These are phyloP conservation scores for Rhododendron molle DNA, from an alignment of 148 eudicot species.

Conservation along the genomic window DNA sequence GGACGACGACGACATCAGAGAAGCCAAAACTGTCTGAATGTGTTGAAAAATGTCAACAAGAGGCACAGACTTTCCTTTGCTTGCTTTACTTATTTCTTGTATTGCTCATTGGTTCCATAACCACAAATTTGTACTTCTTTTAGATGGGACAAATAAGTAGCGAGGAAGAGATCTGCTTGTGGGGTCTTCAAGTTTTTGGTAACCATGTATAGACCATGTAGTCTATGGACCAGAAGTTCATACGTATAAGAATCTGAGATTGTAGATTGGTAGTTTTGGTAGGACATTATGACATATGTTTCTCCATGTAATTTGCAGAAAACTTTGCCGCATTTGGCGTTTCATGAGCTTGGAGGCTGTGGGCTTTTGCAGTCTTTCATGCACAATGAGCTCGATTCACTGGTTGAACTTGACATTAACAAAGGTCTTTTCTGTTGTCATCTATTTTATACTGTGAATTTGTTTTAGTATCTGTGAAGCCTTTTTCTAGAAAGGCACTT, in stretches of 20 bases:
- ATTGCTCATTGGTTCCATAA: background rate
- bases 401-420: conserved; percentile 41
- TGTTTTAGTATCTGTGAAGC: background rate
- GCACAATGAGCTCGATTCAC: conserved; percentile 35
- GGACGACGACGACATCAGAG: too few relatives aligned
- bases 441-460: background rate
- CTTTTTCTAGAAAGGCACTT: too few relatives aligned
- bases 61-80: too few relatives aligned
- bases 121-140: background rate
- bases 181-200: conserved; percentile 91
- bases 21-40: too few relatives aligned
- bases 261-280: background rate
- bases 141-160: conserved; percentile 40
- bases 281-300: conserved; percentile 6
- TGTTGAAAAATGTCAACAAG: too few relatives aligned
- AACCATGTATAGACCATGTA: conserved; percentile 58
- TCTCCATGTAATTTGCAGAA: conserved; percentile 33
- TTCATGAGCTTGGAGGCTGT: conserved; percentile 39
- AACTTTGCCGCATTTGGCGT: conserved; percentile 28
- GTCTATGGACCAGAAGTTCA: background rate
- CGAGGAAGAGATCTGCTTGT: conserved; percentile 43
- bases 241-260: conserved; percentile 1
- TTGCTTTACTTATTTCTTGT: background rate
- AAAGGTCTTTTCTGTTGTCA: conserved; percentile 39
- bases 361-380: conserved; percentile 35